phyloP scores from a whole-genome alignment of 495 filamentous ascomycete species.

The Lentithecium fluviatile region DNA sequence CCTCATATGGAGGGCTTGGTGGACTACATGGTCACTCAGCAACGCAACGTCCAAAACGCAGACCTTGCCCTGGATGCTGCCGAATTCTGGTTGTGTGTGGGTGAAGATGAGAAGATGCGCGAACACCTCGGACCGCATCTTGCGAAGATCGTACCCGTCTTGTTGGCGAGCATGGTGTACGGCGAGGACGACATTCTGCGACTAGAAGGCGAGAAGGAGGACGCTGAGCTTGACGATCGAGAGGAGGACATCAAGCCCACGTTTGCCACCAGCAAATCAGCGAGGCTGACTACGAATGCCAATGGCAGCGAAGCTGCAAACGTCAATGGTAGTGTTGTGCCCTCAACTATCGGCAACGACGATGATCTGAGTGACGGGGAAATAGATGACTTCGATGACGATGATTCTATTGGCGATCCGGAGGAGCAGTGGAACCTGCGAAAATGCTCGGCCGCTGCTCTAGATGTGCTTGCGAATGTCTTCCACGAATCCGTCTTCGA shows the following conservation, averaged over 20 bases:
- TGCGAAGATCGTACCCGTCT: slow-evolving; percentile 79
- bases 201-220: slow-evolving; percentile 73
- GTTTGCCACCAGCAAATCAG: slow-evolving; percentile 75
- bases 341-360: slow-evolving; percentile 35
- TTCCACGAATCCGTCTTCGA: slow-evolving; percentile 88
- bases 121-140: slow-evolving; percentile 72
- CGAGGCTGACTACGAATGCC: slow-evolving; percentile 49
- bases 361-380: slow-evolving; percentile 84
- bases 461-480: slow-evolving; percentile 89
- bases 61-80: slow-evolving; percentile 93
- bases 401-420: slow-evolving; percentile 70
- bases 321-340: slow-evolving; percentile 44
- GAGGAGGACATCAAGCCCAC: slow-evolving; percentile 89
- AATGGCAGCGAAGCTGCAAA: slow-evolving; percentile 52
- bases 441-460: slow-evolving; percentile 94
- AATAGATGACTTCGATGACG: slow-evolving; percentile 72
- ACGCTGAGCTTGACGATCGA: slow-evolving; percentile 88
- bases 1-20: slow-evolving; percentile 88
- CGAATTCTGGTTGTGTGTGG: slow-evolving; percentile 94
- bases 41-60: slow-evolving; percentile 77
- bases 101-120: slow-evolving; percentile 78
- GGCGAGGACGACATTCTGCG: slow-evolving; percentile 87
- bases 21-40: slow-evolving; percentile 88
- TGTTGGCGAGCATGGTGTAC: slow-evolving; percentile 95
- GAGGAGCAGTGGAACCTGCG: slow-evolving; percentile 95